phyloP scores from a whole-genome alignment of 1,284 basidiomycete genomes.

The Hypsizygus ulmarius region DNA sequence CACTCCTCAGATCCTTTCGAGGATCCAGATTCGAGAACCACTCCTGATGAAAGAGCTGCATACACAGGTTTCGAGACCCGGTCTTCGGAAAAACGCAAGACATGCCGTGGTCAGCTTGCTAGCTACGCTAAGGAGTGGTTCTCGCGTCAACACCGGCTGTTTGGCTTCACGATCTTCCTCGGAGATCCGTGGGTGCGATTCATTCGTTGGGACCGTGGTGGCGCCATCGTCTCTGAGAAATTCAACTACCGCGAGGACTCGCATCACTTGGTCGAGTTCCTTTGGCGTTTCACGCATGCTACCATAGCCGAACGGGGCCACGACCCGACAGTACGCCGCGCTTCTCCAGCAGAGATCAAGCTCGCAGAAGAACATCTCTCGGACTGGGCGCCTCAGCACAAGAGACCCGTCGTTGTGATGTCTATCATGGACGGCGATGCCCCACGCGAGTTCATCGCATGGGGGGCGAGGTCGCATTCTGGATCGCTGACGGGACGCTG shows the following conservation, averaged over 20 bases:
- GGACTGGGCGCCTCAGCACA: constrained; percentile 12
- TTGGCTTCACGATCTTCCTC: constrained; percentile 16
- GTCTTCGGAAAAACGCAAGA: neutral
- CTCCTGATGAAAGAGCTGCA: neutral
- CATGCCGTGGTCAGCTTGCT: constrained; percentile 14
- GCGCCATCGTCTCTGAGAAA: constrained; percentile 13
- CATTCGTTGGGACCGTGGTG: constrained; percentile 19
- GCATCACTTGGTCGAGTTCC: constrained; percentile 14
- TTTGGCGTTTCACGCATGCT: constrained; percentile 20
- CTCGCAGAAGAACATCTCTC: constrained; percentile 10
- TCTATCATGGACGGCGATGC: constrained; percentile 5
- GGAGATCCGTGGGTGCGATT: constrained; percentile 11
- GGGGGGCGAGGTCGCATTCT: constrained; percentile 13
- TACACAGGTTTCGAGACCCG: constrained; percentile 3
- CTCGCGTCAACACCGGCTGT: constrained; percentile 15
- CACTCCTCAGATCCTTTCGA: constrained; percentile 10
- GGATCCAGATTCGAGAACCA: constrained; percentile 1
- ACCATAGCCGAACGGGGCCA: constrained; percentile 10
- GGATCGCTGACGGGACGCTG: constrained; percentile 14
- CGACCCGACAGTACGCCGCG: constrained; percentile 18
- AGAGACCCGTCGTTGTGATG: constrained; percentile 16
- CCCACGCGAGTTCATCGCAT: constrained; percentile 18
- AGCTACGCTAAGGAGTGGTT: constrained; percentile 13
- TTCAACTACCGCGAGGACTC: constrained; percentile 17
- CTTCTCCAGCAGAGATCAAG: constrained; percentile 4